Base-by-base conservation (phyloP, 192 early-diverging fungal genomes). In the Podila epigama region DNA sequence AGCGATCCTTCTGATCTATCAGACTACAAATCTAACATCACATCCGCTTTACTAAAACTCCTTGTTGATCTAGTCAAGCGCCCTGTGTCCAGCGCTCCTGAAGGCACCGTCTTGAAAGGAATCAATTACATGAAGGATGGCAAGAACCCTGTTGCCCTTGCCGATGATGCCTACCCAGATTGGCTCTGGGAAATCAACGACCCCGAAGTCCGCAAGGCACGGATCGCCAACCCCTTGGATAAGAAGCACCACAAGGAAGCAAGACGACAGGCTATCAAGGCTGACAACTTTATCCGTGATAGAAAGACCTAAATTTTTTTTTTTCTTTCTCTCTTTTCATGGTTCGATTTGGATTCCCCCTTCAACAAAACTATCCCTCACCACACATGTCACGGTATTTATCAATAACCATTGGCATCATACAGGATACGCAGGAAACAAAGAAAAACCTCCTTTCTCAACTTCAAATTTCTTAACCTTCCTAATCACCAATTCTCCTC, bases 181-280 rank as follows among this genome's bases (percentile, higher is more conserved):
- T 97, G 97, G 97, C 87, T 98, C n/a, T 98, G 95, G 95, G 87
- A 89, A 10, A 79, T 96, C 40, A 79, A 92, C 33, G 90, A 95
- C 42, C 73, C 83, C 25, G 80, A 80, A 41, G 66, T 84, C 40
- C 72, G 81, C 36, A 79, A 82, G 29, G 78, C 82, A 55, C 83
- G 84, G 27, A 70, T 75, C 18, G 82, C 69, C 27, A 79, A 89
- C 51, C 83, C 81, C 28, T 16, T 64, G 63, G 84, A 87, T 68
- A 83, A 85, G 52, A 84, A 88, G 67, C 81, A 75, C 44, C 91
- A 90, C 77, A 83, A 89, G 60, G 77, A 86, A 51, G 78, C 83
- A 40, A 86, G 86, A 66, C 83, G 88, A 54, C 82, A 88, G 33
- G 73, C 66, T 42, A 91, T 92, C 78, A 89, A 90, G 78, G 85